Base-by-base conservation (phyloP, 305 asterid species). In the Rubia peregrina region DNA sequence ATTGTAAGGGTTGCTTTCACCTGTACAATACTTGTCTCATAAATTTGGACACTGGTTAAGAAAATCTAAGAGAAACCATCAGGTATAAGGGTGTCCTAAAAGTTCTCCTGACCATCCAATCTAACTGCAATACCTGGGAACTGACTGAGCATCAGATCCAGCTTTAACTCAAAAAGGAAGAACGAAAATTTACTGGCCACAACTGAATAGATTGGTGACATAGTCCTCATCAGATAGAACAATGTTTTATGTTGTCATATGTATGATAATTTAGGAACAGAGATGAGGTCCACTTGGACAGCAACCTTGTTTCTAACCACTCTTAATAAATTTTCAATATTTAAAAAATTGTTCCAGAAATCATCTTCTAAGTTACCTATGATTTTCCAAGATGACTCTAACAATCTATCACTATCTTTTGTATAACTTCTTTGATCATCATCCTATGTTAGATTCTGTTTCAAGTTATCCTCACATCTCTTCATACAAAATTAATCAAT, bases 211-310 rank as follows among this genome's bases (percentile, higher is more conserved):
- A 55, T 14, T 16, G 61, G 61, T 51, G 46, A 55, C 65, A 53
- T 7, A 38, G 53, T 53, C 51, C 72, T 55, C 51, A 69, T 26
- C 40, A 53, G 40, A 30, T 55, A 19, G 38, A 55, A 55, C 64
- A 61, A 7, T 22, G 13, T 38, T 30, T 17, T 48, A 36, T 8
- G 8, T 30, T 4, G 10, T 6, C 4, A 21, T 9, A 49, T 17
- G 38, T 9, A 14, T 59, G 22, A 68, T 22, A 33, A 49, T 12
- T 55, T 60, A 55, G 33, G 38, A 12, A 33, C 30, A 36, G 61
- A 33, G 9, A 16, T 9, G 26, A 30, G 42, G 19, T 69, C 9
- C 43, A 43, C 21, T 55, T 11, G 42, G 13, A 1, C 65, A 24
- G 33, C 40, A 38, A 17, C 14, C 38, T 24, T 36, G 38, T 38